phyloP scores from a whole-genome alignment of 148 eudicot genomes.

The Vaccinium corymbosum region DNA sequence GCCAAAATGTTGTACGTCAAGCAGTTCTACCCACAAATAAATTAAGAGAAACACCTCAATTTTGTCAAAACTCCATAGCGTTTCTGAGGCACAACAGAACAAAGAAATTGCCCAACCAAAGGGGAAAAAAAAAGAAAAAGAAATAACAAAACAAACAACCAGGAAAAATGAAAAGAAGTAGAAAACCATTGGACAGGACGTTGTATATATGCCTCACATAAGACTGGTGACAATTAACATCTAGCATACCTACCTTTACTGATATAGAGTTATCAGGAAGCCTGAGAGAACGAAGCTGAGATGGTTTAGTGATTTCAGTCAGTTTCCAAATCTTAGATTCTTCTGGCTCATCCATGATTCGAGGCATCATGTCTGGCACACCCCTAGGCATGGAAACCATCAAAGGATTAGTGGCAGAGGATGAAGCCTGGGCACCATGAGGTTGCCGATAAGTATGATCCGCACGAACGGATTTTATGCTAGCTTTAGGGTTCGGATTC shows the following conservation, averaged over 20 bases:
- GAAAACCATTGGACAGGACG: background rate
- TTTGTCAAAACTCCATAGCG: background rate
- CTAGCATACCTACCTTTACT: slow-evolving; percentile 35
- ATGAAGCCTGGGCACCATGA: slow-evolving; percentile 36
- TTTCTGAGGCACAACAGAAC: background rate
- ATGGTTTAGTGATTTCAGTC: slow-evolving; percentile 41
- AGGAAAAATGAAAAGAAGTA: background rate
- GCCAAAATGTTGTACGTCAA: background rate
- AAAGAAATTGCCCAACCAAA: background rate
- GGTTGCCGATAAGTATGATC: slow-evolving; percentile 43
- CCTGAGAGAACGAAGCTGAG: slow-evolving; percentile 45
- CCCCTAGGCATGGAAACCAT: slow-evolving; percentile 29
- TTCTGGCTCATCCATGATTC: slow-evolving; percentile 34
- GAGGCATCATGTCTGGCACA: slow-evolving; percentile 32
- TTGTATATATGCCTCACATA: background rate
- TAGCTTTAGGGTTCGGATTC: slow-evolving; percentile 21
- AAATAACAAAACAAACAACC: background rate
- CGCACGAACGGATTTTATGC: slow-evolving; percentile 12
- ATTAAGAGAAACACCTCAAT: background rate
- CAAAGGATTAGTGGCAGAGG: slow-evolving; percentile 28
- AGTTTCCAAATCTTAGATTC: slow-evolving; percentile 47
- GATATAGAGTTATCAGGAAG: slow-evolving; percentile 50
- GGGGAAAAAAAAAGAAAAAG: background rate
- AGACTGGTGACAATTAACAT: background rate
- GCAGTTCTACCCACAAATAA: background rate